A percentile compares a stretch with the other conserved stretches of the same genome.
Evolutionary conservation across 2,329 filamentous ascomycete species (phyloP).

Genomic region (Colletotrichum musicola): DNA sequence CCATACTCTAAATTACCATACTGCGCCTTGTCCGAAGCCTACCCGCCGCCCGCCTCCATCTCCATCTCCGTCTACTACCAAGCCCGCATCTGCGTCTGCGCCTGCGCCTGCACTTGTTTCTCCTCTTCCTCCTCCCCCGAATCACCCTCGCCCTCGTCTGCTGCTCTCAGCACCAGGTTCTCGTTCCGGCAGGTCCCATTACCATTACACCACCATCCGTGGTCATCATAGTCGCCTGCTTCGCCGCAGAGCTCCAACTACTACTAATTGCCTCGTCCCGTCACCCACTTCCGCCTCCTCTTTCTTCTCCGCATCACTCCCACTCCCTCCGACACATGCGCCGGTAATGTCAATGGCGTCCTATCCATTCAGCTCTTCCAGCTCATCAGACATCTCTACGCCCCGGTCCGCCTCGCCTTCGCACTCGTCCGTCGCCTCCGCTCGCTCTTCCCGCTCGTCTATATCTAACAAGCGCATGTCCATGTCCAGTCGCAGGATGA

Average conservation of each 20-base stretch:
- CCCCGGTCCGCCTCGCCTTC: slow-evolving; percentile 67
- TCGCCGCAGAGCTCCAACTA: slow-evolving; percentile 34
- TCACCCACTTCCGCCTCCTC: slow-evolving; percentile 38
- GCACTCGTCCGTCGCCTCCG: slow-evolving; percentile 59
- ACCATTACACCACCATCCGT: slow-evolving; percentile 25
- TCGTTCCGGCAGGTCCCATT: slow-evolving; percentile 34
- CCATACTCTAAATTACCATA: slow-evolving; percentile 37
- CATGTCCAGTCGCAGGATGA: slow-evolving; percentile 63
- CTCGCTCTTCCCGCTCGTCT: slow-evolving; percentile 63
- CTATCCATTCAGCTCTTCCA: slow-evolving; percentile 59
- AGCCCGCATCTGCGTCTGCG: background rate
- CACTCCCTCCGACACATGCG: slow-evolving; percentile 37
- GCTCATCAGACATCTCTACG: slow-evolving; percentile 65
- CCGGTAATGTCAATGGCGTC: slow-evolving; percentile 41
- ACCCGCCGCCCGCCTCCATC: background rate
- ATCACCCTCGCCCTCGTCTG: slow-evolving; percentile 18
- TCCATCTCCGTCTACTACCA: slow-evolving; percentile 3
- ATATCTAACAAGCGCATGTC: slow-evolving; percentile 65
- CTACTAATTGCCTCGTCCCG: slow-evolving; percentile 38
- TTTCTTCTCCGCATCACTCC: slow-evolving; percentile 38
- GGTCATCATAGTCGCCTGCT: slow-evolving; percentile 29
- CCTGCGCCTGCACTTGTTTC: background rate
- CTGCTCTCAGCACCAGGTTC: background rate
- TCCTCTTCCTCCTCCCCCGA: slow-evolving; percentile 1
- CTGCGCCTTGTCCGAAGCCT: slow-evolving; percentile 33